phyloP scores from a whole-genome alignment of 805 yeast genomes.

The Jamesozyma spencerorum region DNA sequence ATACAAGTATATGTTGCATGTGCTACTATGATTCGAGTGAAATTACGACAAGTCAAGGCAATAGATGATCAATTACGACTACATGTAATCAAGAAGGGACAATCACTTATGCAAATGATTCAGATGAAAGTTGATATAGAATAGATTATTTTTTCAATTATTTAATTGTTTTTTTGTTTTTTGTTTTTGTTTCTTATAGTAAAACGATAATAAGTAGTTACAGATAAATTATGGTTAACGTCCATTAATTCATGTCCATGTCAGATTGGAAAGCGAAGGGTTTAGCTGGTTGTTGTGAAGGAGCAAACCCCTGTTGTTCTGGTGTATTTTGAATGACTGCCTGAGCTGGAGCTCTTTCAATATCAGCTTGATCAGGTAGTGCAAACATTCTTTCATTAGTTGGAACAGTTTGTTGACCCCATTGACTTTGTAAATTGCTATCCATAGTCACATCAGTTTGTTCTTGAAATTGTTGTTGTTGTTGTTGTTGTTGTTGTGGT shows the following conservation, averaged over 20 bases:
- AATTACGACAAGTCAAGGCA: too few species aligned
- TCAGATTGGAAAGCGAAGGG: constrained; percentile 7
- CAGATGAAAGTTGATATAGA: not conserved
- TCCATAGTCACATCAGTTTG: constrained; percentile 13
- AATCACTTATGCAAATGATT: constrained; percentile 24
- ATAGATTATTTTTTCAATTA: constrained; percentile 4
- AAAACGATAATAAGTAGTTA: not conserved
- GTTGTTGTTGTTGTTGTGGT: constrained; percentile 13
- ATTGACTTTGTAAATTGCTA: constrained; percentile 7
- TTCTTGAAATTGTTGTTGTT: constrained; percentile 27
- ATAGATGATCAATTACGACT: too few species aligned
- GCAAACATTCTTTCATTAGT: constrained; percentile 66
- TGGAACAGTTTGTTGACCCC: constrained; percentile 19
- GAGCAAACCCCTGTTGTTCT: constrained; percentile 5
- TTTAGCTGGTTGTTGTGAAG: too few species aligned
- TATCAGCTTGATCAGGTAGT: constrained; percentile 60
- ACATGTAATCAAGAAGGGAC: too few species aligned
- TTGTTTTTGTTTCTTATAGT: constrained; percentile 4
- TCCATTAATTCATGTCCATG: constrained; percentile 20
- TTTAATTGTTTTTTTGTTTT: constrained; percentile 6
- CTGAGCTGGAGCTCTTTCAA: constrained; percentile 56
- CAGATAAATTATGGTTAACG: not conserved
- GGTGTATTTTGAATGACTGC: constrained; percentile 8
- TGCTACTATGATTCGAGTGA: too few species aligned
- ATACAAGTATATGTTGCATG: too few species aligned